Conservation (phyloP, 495 filamentous ascomycete species). For the Ascobolus immersus region DNA sequence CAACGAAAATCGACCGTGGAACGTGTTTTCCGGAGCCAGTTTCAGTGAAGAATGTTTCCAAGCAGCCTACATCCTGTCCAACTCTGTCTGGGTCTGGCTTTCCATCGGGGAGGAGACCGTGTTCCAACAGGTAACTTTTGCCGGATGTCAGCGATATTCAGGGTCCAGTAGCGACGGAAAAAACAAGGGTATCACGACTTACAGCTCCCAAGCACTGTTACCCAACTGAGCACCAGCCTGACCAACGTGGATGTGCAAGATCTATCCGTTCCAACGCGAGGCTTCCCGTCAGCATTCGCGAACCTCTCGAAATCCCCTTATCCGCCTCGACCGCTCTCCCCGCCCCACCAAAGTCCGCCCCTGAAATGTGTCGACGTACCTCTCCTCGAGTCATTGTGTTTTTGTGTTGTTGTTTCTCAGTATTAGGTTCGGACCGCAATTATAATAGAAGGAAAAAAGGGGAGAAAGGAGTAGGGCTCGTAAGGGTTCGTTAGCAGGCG, state of each 20-base stretch:
- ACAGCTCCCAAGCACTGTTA: conserved; percentile 90
- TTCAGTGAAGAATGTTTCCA: conserved; percentile 81
- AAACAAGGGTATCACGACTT: conserved; percentile 22
- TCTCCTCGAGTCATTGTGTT: too few relatives aligned
- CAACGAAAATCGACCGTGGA: conserved; percentile 69
- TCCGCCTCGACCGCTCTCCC: too few relatives aligned
- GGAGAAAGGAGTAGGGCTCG: too few relatives aligned
- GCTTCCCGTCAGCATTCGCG: conserved; percentile 6
- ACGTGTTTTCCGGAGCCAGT: conserved; percentile 71
- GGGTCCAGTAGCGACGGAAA: conserved; percentile 11
- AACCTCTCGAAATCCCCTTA: conserved; percentile 1
- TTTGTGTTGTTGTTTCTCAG: too few relatives aligned
- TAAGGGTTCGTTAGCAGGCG: too few relatives aligned
- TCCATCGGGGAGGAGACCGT: conserved; percentile 60
- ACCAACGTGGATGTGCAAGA: conserved; percentile 76
- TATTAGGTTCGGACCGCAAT: too few relatives aligned
- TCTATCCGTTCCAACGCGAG: too few relatives aligned
- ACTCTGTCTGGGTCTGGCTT: conserved; percentile 31
- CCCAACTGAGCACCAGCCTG: conserved; percentile 85
- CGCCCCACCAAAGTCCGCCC: too few relatives aligned
- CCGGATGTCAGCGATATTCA: too few relatives aligned
- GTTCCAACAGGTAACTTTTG: conserved; percentile 64
- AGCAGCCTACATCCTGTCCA: conserved; percentile 37
- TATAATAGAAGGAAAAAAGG: too few relatives aligned
- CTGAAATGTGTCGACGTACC: too few relatives aligned